Base-by-base conservation (phyloP, 305 asterid genomes). In the Striga hermonthica region DNA sequence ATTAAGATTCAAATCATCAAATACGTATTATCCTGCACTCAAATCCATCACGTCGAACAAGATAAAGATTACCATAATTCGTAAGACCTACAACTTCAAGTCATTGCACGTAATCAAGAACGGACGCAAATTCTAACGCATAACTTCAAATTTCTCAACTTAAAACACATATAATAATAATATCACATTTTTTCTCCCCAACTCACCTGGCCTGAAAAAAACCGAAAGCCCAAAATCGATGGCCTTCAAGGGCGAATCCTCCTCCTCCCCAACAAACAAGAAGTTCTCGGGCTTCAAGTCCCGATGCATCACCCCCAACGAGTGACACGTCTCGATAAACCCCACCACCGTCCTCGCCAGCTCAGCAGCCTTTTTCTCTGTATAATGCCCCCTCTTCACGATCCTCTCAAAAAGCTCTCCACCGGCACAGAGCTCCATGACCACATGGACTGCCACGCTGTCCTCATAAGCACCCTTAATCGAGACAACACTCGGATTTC, bases 341-440 rank as follows among this genome's bases (percentile, higher is more conserved):
- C 91, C 82, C 65, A 88, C 85, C 36, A 91, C 88, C 0, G 80
- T 86, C 77, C 90, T 84, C 31, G 91, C 70, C 39, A 91, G 88
- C 60, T 78, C 78, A 12, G 97, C 93, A 0, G 97, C 96, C 81
- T 83, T 74, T 68, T 81, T 86, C 83, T 91, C 96, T 0, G 93
- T 69, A 56, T 88, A 88, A 76, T 90, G 95, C 15, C 97, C 97
- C 28, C 82, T 56, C 59, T 81, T 81, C 63, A 83, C 79, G 14
- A 91, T 91, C 68, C 97, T 75, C 54, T 91, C 96, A 13, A 91
- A 91, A 6, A 91, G 93, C 84, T 91, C 97, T 4, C 97, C 97
- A 0, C 97, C 97, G 0, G 76, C 73, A 75, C 97, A 90, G 9
- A 90, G 70, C 65, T 88, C 97, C 97, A 90, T 90, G 41, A 90